Base-by-base conservation (phyloP, 2,329 filamentous ascomycete species). In the Ustulina deusta region DNA sequence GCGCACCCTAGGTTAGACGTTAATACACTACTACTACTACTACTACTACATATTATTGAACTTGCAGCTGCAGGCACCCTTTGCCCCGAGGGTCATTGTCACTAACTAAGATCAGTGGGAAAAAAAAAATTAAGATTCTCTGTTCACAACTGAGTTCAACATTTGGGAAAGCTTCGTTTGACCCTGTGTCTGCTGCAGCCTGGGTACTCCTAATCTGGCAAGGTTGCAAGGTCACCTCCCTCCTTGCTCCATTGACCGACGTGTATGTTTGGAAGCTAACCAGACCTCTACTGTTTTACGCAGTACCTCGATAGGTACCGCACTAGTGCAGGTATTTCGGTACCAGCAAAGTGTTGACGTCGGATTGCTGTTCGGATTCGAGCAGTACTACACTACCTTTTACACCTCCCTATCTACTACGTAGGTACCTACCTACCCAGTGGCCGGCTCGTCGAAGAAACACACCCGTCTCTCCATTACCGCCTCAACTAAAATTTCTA, bases 131-230 rank as follows among this genome's bases (percentile, higher is more conserved):
- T 48, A 65, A 54, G 60, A 66, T 64, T 63, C 59, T 48, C 61
- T 32, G 52, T 62, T 48, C 61, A 56, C 66, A 61, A 63, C 68
- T 68, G 70, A 72, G 73, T 77, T 77, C 76, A 77, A 77, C 76
- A 76, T 77, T 77, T 77, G 76, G 76, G 76, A 77, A 71, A 70
- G 73, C 61, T 74, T 63, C 69, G 71, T 70, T 66, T 66, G 46
- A 64, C 68, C 63, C 69, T 56, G 63, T 38, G 32, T 27, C 34
- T 3, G 7, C 48, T 25, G 20, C 49, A 60, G 32, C 55, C 22
- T 60, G 48, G n/a, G 40, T 54, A 25, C 25, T 61, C 51, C 52
- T 42, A 48, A 44, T 46, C 15, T 46, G 25, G 42, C 10, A 22
- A 34, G n/a, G 22, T 20, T 49, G 11, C 38, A 36, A 42, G 42